Evolutionary conservation across 2,329 filamentous ascomycete genomes (phyloP), one percentile per base, ranked within the genome.

Genomic region (Mycosphaerella sp.): DNA sequence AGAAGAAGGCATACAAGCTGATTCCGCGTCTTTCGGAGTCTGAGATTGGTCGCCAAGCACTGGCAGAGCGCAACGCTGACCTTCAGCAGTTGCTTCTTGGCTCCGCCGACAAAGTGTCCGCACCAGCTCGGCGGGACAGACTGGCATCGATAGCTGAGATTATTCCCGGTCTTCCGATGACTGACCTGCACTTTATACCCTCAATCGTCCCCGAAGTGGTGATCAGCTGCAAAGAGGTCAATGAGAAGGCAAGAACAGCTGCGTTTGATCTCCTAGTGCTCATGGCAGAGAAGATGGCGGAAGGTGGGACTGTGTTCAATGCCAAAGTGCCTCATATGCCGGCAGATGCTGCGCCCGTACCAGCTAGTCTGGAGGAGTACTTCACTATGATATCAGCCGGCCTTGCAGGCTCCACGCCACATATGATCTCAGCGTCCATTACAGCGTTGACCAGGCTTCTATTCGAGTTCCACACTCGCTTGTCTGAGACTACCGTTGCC

Each of bases 1-100:
- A 97, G 70, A 98, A 98, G 80, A 98, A 98, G 73, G 91, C 93
- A 0, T 98, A 98, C 76, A 97, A 97, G 75, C 80, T 98, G 45
- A 94, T 98, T 44, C 91, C 93, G 3, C 85, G 93, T 49, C 79
- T 98, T 36, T 85, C 87, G 1, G 85, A 87, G 58, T 95, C 90
- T 1, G 81, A 87, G 30, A 80, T 79, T 43, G 93, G 93, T 41
- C 81, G 80, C 59, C 72, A 75, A n/a, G 90, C 91, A 3, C 78
- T 98, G 1, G 70, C 78, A 56, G 84, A 90, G 64, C 82, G 90
- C 48, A 88, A 81, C 59, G 70, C 71, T 0, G 89, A 96, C 64
- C 75, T 98, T 16, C 91, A 96, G 70, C 71, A 80, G n/a, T 76
- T 98, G 43, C 75, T 98, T 34, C 71, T 97, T 25, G 75, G 79